These are phyloP conservation scores for Scedosporium minutisporum DNA, from an alignment of 2,329 filamentous ascomycete genomes.

Conservation along the genomic window DNA sequence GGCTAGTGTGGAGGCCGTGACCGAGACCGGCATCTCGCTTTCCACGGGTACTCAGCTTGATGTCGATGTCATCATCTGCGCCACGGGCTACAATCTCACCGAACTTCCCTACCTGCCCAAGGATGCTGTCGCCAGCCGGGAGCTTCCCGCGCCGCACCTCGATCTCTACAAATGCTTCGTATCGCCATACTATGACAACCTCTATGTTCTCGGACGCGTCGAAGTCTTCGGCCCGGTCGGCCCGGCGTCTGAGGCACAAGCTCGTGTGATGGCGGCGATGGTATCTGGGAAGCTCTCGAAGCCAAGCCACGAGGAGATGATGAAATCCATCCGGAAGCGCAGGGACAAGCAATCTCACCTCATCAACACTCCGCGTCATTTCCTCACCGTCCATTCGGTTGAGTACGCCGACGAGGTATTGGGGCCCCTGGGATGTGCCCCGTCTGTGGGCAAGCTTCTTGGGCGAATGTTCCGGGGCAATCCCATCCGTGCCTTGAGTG, in stretches of 20 bases:
- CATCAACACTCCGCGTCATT: constrained; percentile 22
- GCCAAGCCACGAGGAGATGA: constrained; percentile 18
- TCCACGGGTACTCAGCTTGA: constrained; percentile 25
- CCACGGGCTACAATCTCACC: constrained; percentile 31
- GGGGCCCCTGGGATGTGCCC: constrained; percentile 20
- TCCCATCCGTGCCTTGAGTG: constrained; percentile 16
- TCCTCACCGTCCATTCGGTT: constrained; percentile 17
- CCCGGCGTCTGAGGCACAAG: constrained; percentile 23
- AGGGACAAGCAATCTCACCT: constrained; percentile 18
- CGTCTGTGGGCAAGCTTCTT: constrained; percentile 19
- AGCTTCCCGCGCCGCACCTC: constrained; percentile 14
- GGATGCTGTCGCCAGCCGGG: constrained; percentile 13
- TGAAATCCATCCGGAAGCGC: constrained; percentile 15
- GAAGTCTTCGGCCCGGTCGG: constrained; percentile 21
- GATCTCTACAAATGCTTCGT: constrained; percentile 23
- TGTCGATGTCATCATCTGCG: constrained; percentile 31
- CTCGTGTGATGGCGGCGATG: constrained; percentile 21
- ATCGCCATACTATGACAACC: constrained; percentile 18
- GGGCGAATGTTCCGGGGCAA: constrained; percentile 15
- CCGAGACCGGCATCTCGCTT: constrained; percentile 13
- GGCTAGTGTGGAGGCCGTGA: constrained; percentile 23
- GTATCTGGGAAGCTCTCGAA: constrained; percentile 16
- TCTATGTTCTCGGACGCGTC: constrained; percentile 23
- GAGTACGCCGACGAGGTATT: constrained; percentile 23
- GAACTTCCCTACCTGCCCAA: constrained; percentile 12